Conservation (phyloP, 1,284 basidiomycete species). For the Quambalaria eucalypti region DNA sequence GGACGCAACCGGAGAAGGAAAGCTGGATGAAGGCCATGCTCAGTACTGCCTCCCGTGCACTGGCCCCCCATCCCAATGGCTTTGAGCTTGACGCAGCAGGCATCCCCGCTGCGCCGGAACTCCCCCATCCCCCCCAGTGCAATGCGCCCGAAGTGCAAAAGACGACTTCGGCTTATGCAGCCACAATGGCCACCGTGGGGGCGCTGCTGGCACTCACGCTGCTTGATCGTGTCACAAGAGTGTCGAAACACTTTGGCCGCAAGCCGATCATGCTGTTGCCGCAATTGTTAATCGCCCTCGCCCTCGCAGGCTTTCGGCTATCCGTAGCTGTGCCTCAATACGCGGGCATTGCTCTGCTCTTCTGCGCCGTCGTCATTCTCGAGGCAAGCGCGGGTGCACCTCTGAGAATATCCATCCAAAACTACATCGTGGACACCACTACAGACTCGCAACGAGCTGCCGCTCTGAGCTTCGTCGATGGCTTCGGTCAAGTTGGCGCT, state of each 20-base stretch:
- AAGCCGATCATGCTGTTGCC: slow-evolving; percentile 30
- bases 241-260: slow-evolving; percentile 28
- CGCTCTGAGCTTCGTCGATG: slow-evolving; percentile 37
- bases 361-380: slow-evolving; percentile 22
- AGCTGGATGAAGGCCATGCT: background rate
- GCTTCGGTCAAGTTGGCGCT: slow-evolving; percentile 35
- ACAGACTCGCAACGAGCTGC: slow-evolving; percentile 26
- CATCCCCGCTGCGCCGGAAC: slow-evolving; percentile 18
- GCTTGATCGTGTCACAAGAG: slow-evolving; percentile 20
- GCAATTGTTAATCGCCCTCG: slow-evolving; percentile 21
- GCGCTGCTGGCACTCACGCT: slow-evolving; percentile 28
- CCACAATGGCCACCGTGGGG: slow-evolving; percentile 32
- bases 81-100: background rate
- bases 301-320: slow-evolving; percentile 22
- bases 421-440: slow-evolving; percentile 40
- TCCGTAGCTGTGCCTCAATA: slow-evolving; percentile 23
- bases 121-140: slow-evolving; percentile 26
- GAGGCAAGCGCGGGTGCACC: slow-evolving; percentile 35
- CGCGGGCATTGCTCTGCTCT: slow-evolving; percentile 22
- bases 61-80: slow-evolving; percentile 2
- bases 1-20: slow-evolving; percentile 1
- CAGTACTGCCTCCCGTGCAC: background rate
- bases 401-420: slow-evolving; percentile 33
- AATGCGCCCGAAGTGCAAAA: slow-evolving; percentile 26
- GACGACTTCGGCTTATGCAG: slow-evolving; percentile 33